A percentile compares a stretch with the other conserved stretches of the same genome.
phyloP scores from a whole-genome alignment of 331 rosid genomes.

The Malus hybrid region DNA sequence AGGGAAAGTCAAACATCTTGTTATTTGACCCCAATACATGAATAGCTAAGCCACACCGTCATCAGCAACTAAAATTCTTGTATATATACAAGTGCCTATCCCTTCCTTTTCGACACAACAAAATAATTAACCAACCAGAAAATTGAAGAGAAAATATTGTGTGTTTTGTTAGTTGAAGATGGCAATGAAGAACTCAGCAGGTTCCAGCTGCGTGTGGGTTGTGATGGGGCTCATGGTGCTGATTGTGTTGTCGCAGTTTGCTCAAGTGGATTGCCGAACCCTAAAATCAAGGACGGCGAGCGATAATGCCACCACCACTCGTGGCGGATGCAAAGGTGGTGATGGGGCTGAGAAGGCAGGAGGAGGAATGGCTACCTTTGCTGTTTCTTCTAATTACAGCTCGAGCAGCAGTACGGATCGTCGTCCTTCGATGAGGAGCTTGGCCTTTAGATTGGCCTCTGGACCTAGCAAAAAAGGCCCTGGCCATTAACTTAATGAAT shows the following conservation, averaged over 20 bases:
- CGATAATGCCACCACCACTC: background rate
- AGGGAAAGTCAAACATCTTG: conserved; percentile 30
- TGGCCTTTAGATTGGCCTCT: conserved; percentile 48
- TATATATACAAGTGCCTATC: conserved; percentile 2
- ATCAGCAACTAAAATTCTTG: background rate
- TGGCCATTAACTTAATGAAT: conserved; percentile 43
- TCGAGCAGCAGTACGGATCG: background rate
- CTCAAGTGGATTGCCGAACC: conserved; percentile 46
- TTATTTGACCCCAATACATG: conserved; percentile 18
- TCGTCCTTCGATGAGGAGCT: conserved; percentile 31
- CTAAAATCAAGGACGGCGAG: conserved; percentile 21
- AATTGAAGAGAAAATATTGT: background rate
- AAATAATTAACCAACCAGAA: background rate
- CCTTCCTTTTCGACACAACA: background rate
- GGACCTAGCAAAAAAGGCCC: conserved; percentile 87
- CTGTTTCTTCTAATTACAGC: conserved; percentile 40
- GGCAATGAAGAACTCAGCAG: conserved; percentile 12
- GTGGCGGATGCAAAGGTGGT: conserved; percentile 6
- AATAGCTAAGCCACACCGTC: conserved; percentile 34
- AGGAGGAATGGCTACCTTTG: conserved; percentile 29
- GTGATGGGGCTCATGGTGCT: conserved; percentile 33
- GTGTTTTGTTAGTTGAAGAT: background rate
- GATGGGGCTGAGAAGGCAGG: conserved; percentile 10
- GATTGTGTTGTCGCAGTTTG: conserved; percentile 27
- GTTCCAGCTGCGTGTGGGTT: conserved; percentile 9